Conservation (phyloP, 106 monocot genomes). For the Apostasia ramifera region DNA sequence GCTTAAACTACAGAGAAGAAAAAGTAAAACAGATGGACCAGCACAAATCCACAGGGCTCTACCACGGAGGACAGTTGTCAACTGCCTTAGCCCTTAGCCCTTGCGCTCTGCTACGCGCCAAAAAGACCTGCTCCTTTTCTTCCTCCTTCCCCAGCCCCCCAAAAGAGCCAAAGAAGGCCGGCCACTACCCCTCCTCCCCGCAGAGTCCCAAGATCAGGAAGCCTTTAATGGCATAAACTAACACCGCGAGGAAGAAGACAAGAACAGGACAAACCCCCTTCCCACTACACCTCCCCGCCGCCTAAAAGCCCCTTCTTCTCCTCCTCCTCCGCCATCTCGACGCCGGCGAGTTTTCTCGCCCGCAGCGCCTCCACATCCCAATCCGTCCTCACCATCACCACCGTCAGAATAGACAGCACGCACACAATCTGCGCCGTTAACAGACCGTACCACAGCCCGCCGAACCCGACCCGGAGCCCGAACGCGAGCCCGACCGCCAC, state of each 20-base stretch:
- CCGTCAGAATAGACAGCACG: slow-evolving; percentile 33
- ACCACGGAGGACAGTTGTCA: too few relatives aligned
- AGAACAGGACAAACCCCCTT: not conserved
- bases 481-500: slow-evolving; percentile 76
- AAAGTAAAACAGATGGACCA: too few relatives aligned
- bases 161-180: too few relatives aligned
- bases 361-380: slow-evolving; percentile 66
- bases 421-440: slow-evolving; percentile 61
- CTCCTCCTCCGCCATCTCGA: not conserved
- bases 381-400: slow-evolving; percentile 59
- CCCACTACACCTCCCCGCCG: not conserved
- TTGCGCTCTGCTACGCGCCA: too few relatives aligned
- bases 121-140: too few relatives aligned
- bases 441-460: slow-evolving; percentile 78
- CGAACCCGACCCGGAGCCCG: slow-evolving; percentile 43
- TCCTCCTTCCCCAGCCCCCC: too few relatives aligned
- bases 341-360: slow-evolving; percentile 53
- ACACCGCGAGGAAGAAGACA: not conserved
- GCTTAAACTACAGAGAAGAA: too few relatives aligned
- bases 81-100: too few relatives aligned
- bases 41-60: too few relatives aligned
- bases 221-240: not conserved
- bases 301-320: not conserved
- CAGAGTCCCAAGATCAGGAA: too few relatives aligned
- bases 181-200: too few relatives aligned